These are phyloP conservation scores for Phytophthora lateralis DNA, from an alignment of 352 stramenopile species.

Conservation along the genomic window DNA sequence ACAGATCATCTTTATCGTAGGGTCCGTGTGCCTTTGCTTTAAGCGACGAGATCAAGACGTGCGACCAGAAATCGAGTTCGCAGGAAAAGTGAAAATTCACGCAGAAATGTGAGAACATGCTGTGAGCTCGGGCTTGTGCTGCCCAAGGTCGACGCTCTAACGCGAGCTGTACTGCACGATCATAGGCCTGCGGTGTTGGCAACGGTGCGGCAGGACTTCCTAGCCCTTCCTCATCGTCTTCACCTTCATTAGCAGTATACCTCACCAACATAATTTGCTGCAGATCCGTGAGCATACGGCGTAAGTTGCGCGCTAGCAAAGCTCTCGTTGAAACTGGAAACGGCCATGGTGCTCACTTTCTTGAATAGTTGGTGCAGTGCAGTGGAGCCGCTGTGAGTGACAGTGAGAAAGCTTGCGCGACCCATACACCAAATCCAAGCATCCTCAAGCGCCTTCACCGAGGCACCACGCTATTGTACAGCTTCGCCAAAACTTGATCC, in stretches of 20 bases:
- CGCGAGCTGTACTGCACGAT: conserved; percentile 64
- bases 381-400: conserved; percentile 82
- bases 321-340: conserved; percentile 46
- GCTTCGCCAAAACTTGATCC: conserved; percentile 94
- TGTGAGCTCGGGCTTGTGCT: no score
- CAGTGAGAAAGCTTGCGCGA: conserved; percentile 82
- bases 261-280: conserved; percentile 37
- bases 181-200: conserved; percentile 37
- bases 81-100: conserved; percentile 55
- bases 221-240: conserved; percentile 2
- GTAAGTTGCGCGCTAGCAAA: conserved; percentile 61
- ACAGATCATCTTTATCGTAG: conserved; percentile 55
- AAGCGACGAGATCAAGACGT: conserved; percentile 79
- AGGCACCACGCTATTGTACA: conserved; percentile 93
- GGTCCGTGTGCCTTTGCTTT: conserved; percentile 67
- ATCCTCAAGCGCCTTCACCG: conserved; percentile 83
- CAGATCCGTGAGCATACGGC: conserved; percentile 58
- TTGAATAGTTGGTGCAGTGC: conserved; percentile 79
- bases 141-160: no score
- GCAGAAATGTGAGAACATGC: conserved; percentile 34
- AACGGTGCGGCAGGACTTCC: conserved; percentile 12
- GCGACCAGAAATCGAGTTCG: conserved; percentile 59
- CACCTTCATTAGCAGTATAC: conserved; percentile 37
- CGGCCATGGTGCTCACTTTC: conserved; percentile 55
- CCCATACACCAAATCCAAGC: conserved; percentile 95